These are phyloP conservation scores for Umbellularia californica DNA, from an alignment of 164 flowering plant species.

Conservation along the genomic window DNA sequence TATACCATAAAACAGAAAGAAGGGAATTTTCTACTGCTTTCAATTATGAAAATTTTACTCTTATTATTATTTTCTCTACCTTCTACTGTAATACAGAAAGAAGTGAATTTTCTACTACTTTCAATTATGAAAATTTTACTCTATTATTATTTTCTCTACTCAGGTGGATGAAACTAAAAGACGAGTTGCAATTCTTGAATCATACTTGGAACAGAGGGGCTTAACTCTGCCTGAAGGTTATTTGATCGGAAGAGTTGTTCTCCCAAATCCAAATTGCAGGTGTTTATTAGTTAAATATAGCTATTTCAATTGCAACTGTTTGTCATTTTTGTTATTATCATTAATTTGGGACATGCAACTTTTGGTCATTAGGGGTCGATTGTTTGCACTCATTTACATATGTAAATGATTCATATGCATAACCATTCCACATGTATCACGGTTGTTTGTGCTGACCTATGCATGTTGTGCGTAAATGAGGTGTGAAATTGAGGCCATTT, in stretches of 20 bases:
- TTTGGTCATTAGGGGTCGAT: no score
- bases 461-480: no score
- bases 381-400: no score
- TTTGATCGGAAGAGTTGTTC: conserved; percentile 65
- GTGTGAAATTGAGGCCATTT: no score
- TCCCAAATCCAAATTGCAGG: conserved; percentile 77
- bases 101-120: not conserved
- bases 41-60: not conserved
- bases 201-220: conserved; percentile 92
- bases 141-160: conserved; percentile 5
- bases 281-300: conserved; percentile 12
- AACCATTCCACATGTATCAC: no score
- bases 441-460: no score
- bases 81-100: no score
- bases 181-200: conserved; percentile 66
- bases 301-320: not conserved
- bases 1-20: no score
- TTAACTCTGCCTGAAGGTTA: conserved; percentile 63
- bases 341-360: no score
- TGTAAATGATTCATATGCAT: no score
- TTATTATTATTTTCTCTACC: conserved; percentile 1
- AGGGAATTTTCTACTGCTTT: not conserved
- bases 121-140: not conserved
- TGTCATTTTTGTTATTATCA: no score
- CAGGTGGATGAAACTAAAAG: conserved; percentile 60